A percentile compares a stretch with the other conserved stretches of the same genome.
phyloP scores from a whole-genome alignment of 495 filamentous ascomycete genomes.

The Poronia punctata region DNA sequence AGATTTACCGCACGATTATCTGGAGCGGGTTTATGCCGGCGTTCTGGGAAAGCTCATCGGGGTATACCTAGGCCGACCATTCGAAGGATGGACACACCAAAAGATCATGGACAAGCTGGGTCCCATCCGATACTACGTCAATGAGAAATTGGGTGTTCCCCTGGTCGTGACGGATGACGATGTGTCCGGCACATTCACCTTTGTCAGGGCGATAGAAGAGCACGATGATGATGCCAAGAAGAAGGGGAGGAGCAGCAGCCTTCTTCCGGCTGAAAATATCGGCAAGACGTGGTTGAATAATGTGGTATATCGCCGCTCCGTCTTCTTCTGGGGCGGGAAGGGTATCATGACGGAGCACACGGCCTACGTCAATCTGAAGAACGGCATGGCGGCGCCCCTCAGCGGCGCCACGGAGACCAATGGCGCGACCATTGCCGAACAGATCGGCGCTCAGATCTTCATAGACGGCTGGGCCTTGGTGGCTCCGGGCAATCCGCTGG shows the following conservation, averaged over 20 bases:
- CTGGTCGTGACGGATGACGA: conserved; percentile 28
- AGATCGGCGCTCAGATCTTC: conserved; percentile 30
- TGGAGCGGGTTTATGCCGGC: conserved; percentile 26
- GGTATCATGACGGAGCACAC: conserved; percentile 30
- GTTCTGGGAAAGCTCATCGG: conserved; percentile 30
- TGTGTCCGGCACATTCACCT: conserved; percentile 26
- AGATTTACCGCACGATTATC: conserved; percentile 21
- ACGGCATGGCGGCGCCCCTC: conserved; percentile 18
- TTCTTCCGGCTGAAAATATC: conserved; percentile 14
- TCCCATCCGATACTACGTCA: conserved; percentile 24
- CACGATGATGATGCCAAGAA: no score
- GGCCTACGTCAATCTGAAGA: conserved; percentile 24
- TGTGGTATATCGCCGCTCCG: conserved; percentile 17
- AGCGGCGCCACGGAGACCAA: conserved; percentile 22
- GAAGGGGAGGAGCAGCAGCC: no score
- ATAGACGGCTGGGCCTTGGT: conserved; percentile 26
- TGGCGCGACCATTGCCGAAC: conserved; percentile 21
- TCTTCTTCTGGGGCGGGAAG: conserved; percentile 30
- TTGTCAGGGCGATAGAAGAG: conserved; percentile 25
- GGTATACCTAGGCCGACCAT: conserved; percentile 26
- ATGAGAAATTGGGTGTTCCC: conserved; percentile 17
- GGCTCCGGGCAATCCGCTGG: conserved; percentile 13
- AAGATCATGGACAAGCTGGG: conserved; percentile 21
- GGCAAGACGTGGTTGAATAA: conserved; percentile 28
- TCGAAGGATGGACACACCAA: conserved; percentile 29